Conservation (phyloP, 805 yeast species). For the Pichia nanzhaoensis region DNA sequence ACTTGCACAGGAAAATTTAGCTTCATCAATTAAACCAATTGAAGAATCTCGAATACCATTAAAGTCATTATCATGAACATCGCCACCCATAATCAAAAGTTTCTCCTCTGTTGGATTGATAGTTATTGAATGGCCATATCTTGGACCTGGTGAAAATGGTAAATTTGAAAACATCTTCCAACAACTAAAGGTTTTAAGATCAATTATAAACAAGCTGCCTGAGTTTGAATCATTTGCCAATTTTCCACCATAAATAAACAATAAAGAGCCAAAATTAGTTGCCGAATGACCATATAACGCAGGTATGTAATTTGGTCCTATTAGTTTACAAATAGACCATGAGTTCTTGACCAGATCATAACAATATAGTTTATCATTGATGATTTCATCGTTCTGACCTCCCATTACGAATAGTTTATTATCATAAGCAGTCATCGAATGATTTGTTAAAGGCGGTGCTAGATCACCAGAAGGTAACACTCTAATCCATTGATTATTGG, state of each 20-base stretch:
- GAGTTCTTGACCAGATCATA: slow-evolving; percentile 61
- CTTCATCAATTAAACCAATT: slow-evolving; percentile 23
- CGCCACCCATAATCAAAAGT: slow-evolving; percentile 88
- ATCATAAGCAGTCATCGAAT: slow-evolving; percentile 76
- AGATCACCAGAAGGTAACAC: slow-evolving; percentile 40
- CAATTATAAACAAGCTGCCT: slow-evolving; percentile 65
- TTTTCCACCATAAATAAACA: slow-evolving; percentile 89
- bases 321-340: slow-evolving; percentile 67
- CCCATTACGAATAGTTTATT: slow-evolving; percentile 84
- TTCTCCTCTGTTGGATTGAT: slow-evolving; percentile 59
- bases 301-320: slow-evolving; percentile 61
- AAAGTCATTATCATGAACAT: slow-evolving; percentile 56
- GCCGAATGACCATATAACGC: slow-evolving; percentile 92
- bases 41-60: slow-evolving; percentile 18
- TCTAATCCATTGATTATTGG: slow-evolving; percentile 79
- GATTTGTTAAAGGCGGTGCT: slow-evolving; percentile 87
- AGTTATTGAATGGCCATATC: slow-evolving; percentile 89
- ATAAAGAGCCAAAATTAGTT: slow-evolving; percentile 64
- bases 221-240: slow-evolving; percentile 63
- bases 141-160: slow-evolving; percentile 60
- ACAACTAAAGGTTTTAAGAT: slow-evolving; percentile 68
- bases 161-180: slow-evolving; percentile 40
- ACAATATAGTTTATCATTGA: slow-evolving; percentile 72
- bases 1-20: slow-evolving; percentile 27
- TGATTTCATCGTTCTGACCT: slow-evolving; percentile 65